phyloP scores from a whole-genome alignment of 2,329 filamentous ascomycete genomes.

The Aspergillus ustus region DNA sequence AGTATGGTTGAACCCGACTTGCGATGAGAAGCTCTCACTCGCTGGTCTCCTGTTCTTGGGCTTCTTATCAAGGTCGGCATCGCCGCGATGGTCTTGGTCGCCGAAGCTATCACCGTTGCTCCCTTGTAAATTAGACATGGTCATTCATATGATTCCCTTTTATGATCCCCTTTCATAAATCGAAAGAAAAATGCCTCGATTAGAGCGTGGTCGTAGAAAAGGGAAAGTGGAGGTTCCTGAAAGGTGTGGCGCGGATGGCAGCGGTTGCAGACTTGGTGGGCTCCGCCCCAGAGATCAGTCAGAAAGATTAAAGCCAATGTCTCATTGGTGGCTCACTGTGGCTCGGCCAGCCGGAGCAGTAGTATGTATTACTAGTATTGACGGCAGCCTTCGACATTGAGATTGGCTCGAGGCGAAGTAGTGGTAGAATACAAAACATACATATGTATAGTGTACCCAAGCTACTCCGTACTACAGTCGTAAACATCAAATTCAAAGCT shows the following conservation, averaged over 20 bases:
- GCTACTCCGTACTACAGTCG: no score
- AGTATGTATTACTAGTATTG: no score
- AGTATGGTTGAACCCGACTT: conserved; percentile 20
- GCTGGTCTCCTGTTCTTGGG: conserved; percentile 90
- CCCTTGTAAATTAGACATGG: conserved; percentile 51
- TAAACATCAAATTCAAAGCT: no score
- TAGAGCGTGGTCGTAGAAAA: not conserved
- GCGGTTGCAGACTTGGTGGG: conserved; percentile 20
- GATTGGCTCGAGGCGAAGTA: no score
- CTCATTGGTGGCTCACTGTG: not conserved
- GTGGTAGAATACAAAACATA: no score
- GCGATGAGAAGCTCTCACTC: conserved; percentile 60
- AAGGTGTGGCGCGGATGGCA: conserved; percentile 14
- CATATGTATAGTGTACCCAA: no score
- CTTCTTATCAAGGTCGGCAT: conserved; percentile 66
- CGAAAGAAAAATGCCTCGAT: not conserved
- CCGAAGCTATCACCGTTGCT: conserved; percentile 49
- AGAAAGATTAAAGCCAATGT: not conserved
- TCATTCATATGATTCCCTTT: conserved; percentile 16
- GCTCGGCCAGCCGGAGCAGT: not conserved
- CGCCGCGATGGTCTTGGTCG: conserved; percentile 47
- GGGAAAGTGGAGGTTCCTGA: not conserved
- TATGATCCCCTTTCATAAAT: conserved; percentile 3
- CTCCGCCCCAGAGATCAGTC: conserved; percentile 14
- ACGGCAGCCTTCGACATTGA: no score